A percentile compares a stretch with the other conserved stretches of the same genome.
These are phyloP conservation scores for Pichia pseudocactophila DNA, from an alignment of 805 yeast species.

Conservation along the genomic window DNA sequence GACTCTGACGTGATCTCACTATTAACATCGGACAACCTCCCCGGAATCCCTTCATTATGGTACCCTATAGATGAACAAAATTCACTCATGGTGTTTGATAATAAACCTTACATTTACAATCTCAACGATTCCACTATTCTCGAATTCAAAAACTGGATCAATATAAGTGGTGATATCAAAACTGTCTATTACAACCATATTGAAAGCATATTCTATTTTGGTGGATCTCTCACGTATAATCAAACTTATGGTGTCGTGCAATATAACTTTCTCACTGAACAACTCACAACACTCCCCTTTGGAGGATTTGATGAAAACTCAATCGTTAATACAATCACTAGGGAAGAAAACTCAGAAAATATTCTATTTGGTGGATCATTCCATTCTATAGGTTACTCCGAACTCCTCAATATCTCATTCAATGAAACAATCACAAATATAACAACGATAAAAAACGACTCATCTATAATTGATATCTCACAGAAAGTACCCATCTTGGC, in stretches of 20 bases:
- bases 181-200: conserved; percentile 41
- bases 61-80: conserved; percentile 3
- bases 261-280: conserved; percentile 42
- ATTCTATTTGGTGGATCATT: conserved; percentile 79
- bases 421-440: conserved; percentile 22
- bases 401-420: conserved; percentile 26
- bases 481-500: conserved; percentile 35
- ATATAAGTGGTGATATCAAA: conserved; percentile 32
- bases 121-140: conserved; percentile 1
- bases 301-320: conserved; percentile 64
- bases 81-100: conserved; percentile 16
- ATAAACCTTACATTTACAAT: conserved; percentile 19
- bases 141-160: conserved; percentile 18
- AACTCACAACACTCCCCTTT: conserved; percentile 49
- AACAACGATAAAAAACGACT: conserved; percentile 15
- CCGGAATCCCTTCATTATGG: conserved; percentile 9
- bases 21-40: not conserved
- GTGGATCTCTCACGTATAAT: conserved; percentile 60
- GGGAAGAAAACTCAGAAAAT: conserved; percentile 33
- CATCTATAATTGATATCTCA: conserved; percentile 15
- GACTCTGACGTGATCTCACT: conserved; percentile 11
- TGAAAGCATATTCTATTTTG: conserved; percentile 53
- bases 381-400: conserved; percentile 45
- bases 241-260: conserved; percentile 50
- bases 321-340: conserved; percentile 51